Evolutionary conservation across 2,329 filamentous ascomycete genomes (phyloP), one percentile per base, ranked within the genome.

Genomic region (Fusarium penzigii): DNA sequence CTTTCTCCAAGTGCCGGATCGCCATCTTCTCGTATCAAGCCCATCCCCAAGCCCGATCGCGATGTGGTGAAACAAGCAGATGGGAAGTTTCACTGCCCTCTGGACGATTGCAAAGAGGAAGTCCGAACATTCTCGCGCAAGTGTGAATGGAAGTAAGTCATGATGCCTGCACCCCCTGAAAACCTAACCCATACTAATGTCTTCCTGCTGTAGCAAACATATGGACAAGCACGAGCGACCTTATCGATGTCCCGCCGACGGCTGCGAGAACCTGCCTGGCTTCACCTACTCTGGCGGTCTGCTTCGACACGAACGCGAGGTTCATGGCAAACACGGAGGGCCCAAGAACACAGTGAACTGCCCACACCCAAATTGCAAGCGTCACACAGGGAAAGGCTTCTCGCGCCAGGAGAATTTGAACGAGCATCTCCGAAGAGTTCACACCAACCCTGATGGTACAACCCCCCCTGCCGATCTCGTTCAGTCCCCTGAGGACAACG

Each of bases 191-290:
- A 50, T 49, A 57, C 64, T 72, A 60, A 72, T 56, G 5, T 25
- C 20, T 25, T 25, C 29, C 29, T 10, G 48, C 29, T 16, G 7
- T 59, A 96, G 91, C 69, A 97, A 97, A 75, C 93, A 97, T 70
- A 97, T 97, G 92, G 93, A 97, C 75, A 96, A 96, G 70, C 93
- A 97, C 70, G 92, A 96, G 63, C 83, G 93, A 12, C 93, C 93
- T 2, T 97, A 97, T 69, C 89, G 92, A 65, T 97, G 93, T 71
- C 80, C 78, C 17, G 86, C 88, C 41, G 80, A 84, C n/a, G 89
- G 88, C 38, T 97, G 93, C 72, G 90, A 93, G 65, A 96, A 96
- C 65, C 82, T 96, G 1, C 89, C 90, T 47, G 93, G 93, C 2
- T 97, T 97, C 71, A 97, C 93, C 1, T 97, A 97, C 69, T 93